Evolutionary conservation across 2,329 filamentous ascomycete genomes (phyloP).

Genomic region (Epichloe scottii): DNA sequence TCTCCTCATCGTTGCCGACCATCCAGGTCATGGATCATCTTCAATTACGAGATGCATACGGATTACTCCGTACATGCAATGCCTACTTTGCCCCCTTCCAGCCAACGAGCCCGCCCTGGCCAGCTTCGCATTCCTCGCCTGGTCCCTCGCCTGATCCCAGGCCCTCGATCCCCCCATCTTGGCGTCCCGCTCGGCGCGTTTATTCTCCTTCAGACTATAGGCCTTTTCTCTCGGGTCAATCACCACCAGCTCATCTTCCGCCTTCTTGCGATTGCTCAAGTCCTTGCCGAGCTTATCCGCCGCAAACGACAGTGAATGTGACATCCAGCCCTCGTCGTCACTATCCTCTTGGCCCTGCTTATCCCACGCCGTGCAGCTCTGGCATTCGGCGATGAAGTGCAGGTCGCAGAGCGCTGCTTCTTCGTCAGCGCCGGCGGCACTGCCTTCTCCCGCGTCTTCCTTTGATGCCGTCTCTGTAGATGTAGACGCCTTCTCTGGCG

Average conservation of each 20-base stretch:
- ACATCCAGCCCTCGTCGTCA: constrained; percentile 68
- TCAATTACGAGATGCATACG: too few relatives aligned
- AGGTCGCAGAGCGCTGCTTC: constrained; percentile 76
- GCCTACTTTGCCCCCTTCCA: constrained; percentile 42
- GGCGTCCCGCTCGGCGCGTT: constrained; percentile 44
- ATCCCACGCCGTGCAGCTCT: constrained; percentile 82
- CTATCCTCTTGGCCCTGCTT: constrained; percentile 45
- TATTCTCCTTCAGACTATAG: constrained; percentile 55
- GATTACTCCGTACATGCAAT: neutral
- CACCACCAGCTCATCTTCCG: constrained; percentile 80
- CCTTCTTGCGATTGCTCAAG: constrained; percentile 77
- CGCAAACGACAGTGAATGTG: constrained; percentile 71
- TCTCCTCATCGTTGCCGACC: too few relatives aligned
- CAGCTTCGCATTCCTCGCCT: constrained; percentile 44
- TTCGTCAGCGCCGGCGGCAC: constrained; percentile 32
- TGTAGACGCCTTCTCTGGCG: constrained; percentile 27
- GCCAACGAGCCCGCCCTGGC: constrained; percentile 38
- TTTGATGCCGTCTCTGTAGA: constrained; percentile 26
- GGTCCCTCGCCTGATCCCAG: constrained; percentile 37
- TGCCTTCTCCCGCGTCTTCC: constrained; percentile 14
- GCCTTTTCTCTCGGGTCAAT: constrained; percentile 85
- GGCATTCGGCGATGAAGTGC: constrained; percentile 91
- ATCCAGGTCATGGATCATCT: too few relatives aligned
- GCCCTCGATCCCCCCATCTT: constrained; percentile 40
- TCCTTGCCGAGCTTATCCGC: constrained; percentile 89